Percentiles rank a stretch among this genome's conserved stretches.
Conservation (phyloP, 352 stramenopile species). For the Globisporangium takayamanum region DNA sequence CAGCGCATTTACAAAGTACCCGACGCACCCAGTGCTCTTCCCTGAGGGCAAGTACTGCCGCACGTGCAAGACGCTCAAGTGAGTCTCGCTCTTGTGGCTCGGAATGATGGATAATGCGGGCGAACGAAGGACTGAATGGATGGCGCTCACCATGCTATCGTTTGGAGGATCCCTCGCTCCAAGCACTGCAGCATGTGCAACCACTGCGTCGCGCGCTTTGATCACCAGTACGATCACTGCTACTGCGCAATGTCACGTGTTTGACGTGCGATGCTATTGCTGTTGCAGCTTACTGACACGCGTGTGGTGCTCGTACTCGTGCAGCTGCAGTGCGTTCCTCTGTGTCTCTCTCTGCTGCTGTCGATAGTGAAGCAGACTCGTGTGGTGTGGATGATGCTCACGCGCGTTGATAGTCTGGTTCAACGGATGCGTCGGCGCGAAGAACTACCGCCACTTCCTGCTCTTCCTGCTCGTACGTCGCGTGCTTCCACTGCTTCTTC, state of each 20-base stretch:
- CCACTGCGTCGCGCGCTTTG: constrained; percentile 83
- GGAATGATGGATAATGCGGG: not conserved
- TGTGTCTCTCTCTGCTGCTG: not conserved
- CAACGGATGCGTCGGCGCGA: constrained; percentile 75
- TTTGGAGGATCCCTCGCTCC: constrained; percentile 59
- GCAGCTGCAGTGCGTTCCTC: constrained; percentile 28
- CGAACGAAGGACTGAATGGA: not conserved
- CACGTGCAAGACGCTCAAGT: constrained; percentile 88
- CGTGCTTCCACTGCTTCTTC: not conserved
- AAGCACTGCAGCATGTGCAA: constrained; percentile 90
- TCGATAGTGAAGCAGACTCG: not conserved
- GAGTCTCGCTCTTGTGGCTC: constrained; percentile 7
- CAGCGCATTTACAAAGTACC: constrained; percentile 49
- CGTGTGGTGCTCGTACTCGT: not conserved
- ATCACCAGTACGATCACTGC: constrained; percentile 71
- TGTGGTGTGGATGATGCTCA: not conserved
- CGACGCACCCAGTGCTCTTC: constrained; percentile 74
- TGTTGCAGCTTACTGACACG: not conserved
- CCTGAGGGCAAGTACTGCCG: constrained; percentile 72
- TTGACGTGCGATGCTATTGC: not conserved
- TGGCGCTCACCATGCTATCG: not conserved
- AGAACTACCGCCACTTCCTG: constrained; percentile 51
- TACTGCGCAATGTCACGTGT: not conserved
- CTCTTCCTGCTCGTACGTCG: constrained; percentile 40
- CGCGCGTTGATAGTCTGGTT: constrained; percentile 51